phyloP scores from a whole-genome alignment of 148 eudicot species.

The Camellia granthamiana region DNA sequence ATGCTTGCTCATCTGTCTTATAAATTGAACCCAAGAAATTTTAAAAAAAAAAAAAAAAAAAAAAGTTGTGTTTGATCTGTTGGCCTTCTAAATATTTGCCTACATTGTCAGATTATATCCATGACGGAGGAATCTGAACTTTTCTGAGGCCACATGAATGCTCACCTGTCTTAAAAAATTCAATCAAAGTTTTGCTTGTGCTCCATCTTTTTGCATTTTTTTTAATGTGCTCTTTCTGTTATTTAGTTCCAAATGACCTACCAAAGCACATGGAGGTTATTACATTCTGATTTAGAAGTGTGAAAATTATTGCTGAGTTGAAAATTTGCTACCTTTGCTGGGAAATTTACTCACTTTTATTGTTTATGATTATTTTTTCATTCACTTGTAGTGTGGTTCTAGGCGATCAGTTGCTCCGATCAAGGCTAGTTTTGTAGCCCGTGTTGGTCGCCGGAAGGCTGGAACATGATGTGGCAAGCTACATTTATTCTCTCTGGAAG shows the following conservation, averaged over 20 bases:
- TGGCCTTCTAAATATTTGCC: conserved; percentile 1
- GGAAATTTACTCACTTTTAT: too few relatives aligned
- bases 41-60: not conserved
- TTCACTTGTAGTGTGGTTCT: conserved; percentile 47
- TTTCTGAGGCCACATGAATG: not conserved
- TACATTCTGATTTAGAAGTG: not conserved
- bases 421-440: conserved; percentile 51
- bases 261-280: too few relatives aligned
- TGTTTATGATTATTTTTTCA: not conserved
- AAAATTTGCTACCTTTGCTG: too few relatives aligned
- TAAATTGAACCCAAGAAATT: not conserved
- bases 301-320: too few relatives aligned
- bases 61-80: too few relatives aligned
- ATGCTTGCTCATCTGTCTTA: not conserved
- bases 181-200: not conserved
- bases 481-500: too few relatives aligned
- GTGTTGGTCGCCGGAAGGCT: conserved; percentile 46
- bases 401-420: conserved; percentile 60
- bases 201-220: too few relatives aligned
- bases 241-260: not conserved
- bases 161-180: not conserved
- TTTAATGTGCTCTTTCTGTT: not conserved
- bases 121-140: conserved; percentile 2
- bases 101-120: conserved; percentile 15
- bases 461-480: conserved; percentile 22